These are phyloP conservation scores for Fusarium guadeloupense DNA, from an alignment of 2,329 filamentous ascomycete species.

Conservation along the genomic window DNA sequence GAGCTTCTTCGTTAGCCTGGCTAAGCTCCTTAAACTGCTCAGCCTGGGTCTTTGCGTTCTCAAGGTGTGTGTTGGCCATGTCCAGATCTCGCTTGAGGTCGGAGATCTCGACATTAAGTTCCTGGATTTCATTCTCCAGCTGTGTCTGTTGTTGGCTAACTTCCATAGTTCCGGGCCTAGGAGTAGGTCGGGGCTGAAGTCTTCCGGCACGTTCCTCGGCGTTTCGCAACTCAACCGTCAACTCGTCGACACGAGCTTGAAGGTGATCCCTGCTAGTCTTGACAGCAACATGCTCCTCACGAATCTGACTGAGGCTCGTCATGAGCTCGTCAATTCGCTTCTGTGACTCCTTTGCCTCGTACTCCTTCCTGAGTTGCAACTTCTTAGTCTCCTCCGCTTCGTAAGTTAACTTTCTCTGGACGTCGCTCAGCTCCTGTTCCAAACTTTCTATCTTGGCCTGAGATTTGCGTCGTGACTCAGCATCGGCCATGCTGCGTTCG, in stretches of 20 bases:
- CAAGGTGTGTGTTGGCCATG: constrained; percentile 79
- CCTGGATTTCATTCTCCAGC: constrained; percentile 73
- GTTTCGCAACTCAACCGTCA: constrained; percentile 86
- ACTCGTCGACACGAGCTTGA: constrained; percentile 86
- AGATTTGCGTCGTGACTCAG: constrained; percentile 81
- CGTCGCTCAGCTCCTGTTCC: constrained; percentile 79
- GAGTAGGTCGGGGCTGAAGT: constrained; percentile 80
- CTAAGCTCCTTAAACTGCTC: constrained; percentile 91
- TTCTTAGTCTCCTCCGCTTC: constrained; percentile 89
- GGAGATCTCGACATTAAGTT: constrained; percentile 82
- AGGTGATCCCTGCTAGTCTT: constrained; percentile 92
- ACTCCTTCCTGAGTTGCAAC: constrained; percentile 83
- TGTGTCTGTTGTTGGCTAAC: constrained; percentile 59
- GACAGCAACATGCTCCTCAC: constrained; percentile 84
- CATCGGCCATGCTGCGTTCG: constrained; percentile 85
- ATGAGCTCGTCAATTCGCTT: constrained; percentile 94
- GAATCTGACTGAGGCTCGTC: constrained; percentile 77
- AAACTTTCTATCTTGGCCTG: constrained; percentile 81
- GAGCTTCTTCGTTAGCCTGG: constrained; percentile 85
- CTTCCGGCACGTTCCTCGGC: constrained; percentile 88
- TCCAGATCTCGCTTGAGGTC: constrained; percentile 90
- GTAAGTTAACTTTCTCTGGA: constrained; percentile 83
- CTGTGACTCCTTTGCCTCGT: constrained; percentile 86
- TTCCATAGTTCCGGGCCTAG: constrained; percentile 60
- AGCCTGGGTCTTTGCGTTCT: constrained; percentile 80